A percentile compares a stretch with the other conserved stretches of the same genome.
Conservation (phyloP, 345 rosid species). For the Trapa incisa region DNA sequence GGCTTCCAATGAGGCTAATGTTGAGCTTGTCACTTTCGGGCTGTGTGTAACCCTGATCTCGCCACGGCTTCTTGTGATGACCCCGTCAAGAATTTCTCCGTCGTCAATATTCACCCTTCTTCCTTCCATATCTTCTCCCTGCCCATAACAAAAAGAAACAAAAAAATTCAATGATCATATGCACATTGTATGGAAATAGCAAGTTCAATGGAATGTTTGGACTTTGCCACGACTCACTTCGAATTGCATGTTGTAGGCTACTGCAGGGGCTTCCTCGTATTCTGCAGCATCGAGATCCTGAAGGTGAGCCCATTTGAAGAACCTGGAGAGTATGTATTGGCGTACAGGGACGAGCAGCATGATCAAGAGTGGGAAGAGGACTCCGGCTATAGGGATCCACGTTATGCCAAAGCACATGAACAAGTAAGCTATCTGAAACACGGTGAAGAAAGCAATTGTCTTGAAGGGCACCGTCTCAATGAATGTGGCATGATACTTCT, state of each 20-base stretch:
- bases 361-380: slow-evolving; percentile 59
- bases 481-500: slow-evolving; percentile 44
- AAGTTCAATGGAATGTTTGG: slow-evolving; percentile 3
- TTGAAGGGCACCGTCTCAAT: slow-evolving; percentile 62
- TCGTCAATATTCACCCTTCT: slow-evolving; percentile 24
- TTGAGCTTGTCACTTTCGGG: slow-evolving; percentile 44
- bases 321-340: slow-evolving; percentile 51
- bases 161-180: not conserved
- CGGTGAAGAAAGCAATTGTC: slow-evolving; percentile 41
- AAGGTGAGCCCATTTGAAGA: slow-evolving; percentile 60
- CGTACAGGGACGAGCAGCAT: slow-evolving; percentile 71
- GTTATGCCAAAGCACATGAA: slow-evolving; percentile 60
- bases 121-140: slow-evolving; percentile 33
- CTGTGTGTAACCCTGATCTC: slow-evolving; percentile 47
- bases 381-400: slow-evolving; percentile 75
- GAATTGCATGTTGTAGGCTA: slow-evolving; percentile 38
- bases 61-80: slow-evolving; percentile 62
- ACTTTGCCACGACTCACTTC: slow-evolving; percentile 29
- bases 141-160: not conserved
- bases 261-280: slow-evolving; percentile 62
- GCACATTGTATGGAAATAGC: not conserved
- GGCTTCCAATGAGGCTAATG: slow-evolving; percentile 24
- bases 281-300: slow-evolving; percentile 73
- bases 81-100: slow-evolving; percentile 53
- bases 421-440: slow-evolving; percentile 57